Base-by-base conservation (phyloP, 2,329 filamentous ascomycete genomes). In the Pseudopyricularia cyperi region DNA sequence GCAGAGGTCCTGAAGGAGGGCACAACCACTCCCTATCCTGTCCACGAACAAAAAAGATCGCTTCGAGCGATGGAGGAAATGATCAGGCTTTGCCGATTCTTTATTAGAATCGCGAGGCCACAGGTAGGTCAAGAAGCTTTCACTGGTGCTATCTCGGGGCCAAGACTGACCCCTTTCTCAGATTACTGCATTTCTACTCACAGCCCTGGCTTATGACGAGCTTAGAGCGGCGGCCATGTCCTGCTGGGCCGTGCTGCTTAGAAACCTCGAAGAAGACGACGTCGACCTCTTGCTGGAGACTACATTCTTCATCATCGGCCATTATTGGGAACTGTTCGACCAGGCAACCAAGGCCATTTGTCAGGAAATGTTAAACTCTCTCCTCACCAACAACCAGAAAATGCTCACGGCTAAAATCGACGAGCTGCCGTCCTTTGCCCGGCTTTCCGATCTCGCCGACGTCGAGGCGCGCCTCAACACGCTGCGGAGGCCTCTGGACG, bases 141-240 rank as follows among this genome's bases (percentile, higher is more conserved):
- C 2, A 2, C 2, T 17, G 35, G 9, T 14, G 1, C 9, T 48
- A 7, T 37, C 1, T 37, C 3, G 48, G 11, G 22, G 17, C 15
- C 48, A n/a, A 44, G 54, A 39, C 62, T 68, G 48, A 69, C 33
- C 12, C n/a, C 7, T 19, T 14, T 11, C 35, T 52, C 60, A 91
- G 82, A 91, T 97, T 52, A 89, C 89, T 57, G 89, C 91, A n/a
- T 96, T 88, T 62, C 72, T 98, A 12, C 82, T 95, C 56, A 89
- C 89, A 22, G 89, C 89, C 0, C 77, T 97, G 54, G 76, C 85
- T 15, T 79, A 86, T 50, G 75, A 82, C 46, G 77, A 84, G 47
- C 74, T 98, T n/a, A 82, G 88, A 55, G 76, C 88, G 55, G 74
- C 81, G 30, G 87, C 89, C 2, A 90, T 97, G 60, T 79, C 77